Evolutionary conservation across 192 early-diverging fungal species (phyloP).

Genomic region (Coemansia sp.): DNA sequence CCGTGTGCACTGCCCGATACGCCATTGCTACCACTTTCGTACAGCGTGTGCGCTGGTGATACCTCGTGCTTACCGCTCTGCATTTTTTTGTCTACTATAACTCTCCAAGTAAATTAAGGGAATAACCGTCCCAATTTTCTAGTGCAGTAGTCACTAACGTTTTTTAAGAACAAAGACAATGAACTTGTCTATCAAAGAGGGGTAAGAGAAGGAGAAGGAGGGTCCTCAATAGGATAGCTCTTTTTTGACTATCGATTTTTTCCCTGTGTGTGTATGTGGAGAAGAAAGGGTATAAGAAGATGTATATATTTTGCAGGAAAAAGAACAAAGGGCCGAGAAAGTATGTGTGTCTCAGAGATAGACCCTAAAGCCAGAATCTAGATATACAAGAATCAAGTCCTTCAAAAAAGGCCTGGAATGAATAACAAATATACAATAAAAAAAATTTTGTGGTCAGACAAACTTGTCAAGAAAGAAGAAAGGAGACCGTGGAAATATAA

Average conservation of each 20-base stretch:
- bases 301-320: not conserved
- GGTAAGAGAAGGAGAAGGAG: too few relatives aligned
- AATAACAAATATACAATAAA: not conserved
- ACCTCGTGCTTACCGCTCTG: slow-evolving; percentile 42
- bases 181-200: too few relatives aligned
- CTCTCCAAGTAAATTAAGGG: too few relatives aligned
- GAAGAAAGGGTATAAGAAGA: not conserved
- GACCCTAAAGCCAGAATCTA: too few relatives aligned
- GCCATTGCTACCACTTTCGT: slow-evolving; percentile 16
- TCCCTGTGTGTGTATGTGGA: slow-evolving; percentile 1
- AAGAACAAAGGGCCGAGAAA: slow-evolving; percentile 6
- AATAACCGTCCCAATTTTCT: not conserved
- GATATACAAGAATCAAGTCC: not conserved
- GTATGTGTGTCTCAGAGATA: slow-evolving; percentile 3
- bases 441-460: too few relatives aligned
- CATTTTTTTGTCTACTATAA: too few relatives aligned
- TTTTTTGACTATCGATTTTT: not conserved
- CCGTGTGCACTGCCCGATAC: slow-evolving; percentile 33
- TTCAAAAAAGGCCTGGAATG: not conserved
- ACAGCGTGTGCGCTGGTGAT: slow-evolving; percentile 44
- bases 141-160: not conserved
- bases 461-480: too few relatives aligned
- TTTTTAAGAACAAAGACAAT: too few relatives aligned
- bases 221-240: too few relatives aligned
- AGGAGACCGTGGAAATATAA: too few relatives aligned